Percentiles rank a stretch among this genome's conserved stretches.
These are phyloP conservation scores for Acanthamoeba triangularis DNA, from an alignment of 208 protist species.

Conservation along the genomic window DNA sequence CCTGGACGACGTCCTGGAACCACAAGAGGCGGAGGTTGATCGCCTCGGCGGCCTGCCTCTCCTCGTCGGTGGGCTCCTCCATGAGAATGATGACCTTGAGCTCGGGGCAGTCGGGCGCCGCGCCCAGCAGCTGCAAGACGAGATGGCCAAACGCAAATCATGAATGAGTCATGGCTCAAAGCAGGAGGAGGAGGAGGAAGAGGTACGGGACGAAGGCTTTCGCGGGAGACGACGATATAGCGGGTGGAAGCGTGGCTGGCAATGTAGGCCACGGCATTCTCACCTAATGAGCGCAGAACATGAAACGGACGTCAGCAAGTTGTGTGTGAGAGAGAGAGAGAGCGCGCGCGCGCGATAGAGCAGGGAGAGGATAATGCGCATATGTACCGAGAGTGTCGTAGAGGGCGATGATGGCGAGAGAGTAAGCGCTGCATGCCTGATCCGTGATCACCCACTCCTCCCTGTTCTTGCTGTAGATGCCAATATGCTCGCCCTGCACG, in stretches of 20 bases:
- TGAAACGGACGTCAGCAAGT: not conserved
- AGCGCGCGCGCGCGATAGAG: no score
- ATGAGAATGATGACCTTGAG: slow-evolving; percentile 32
- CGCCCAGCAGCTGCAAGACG: not conserved
- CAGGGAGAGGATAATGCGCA: no score
- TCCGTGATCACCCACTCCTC: slow-evolving; percentile 86
- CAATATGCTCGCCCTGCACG: slow-evolving; percentile 38
- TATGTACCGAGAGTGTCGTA: slow-evolving; percentile 87
- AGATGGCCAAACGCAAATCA: not conserved
- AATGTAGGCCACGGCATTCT: slow-evolving; percentile 47
- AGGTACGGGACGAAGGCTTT: not conserved
- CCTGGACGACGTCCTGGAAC: slow-evolving; percentile 43
- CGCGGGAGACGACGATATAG: slow-evolving; percentile 25
- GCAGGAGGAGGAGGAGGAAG: not conserved
- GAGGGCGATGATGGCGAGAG: slow-evolving; percentile 81
- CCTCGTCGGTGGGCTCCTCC: slow-evolving; percentile 26
- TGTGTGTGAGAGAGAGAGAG: not conserved
- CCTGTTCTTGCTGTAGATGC: slow-evolving; percentile 86
- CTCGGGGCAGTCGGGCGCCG: slow-evolving; percentile 4
- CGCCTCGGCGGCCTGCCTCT: not conserved
- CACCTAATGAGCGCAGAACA: not conserved
- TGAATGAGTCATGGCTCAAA: not conserved
- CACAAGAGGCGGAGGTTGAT: not conserved
- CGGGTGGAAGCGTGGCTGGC: not conserved
- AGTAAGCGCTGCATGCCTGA: slow-evolving; percentile 73